Percentiles rank a stretch among this genome's conserved stretches.
These are phyloP conservation scores for Fusarium transvaalense DNA, from an alignment of 2,329 filamentous ascomycete species.

Conservation along the genomic window DNA sequence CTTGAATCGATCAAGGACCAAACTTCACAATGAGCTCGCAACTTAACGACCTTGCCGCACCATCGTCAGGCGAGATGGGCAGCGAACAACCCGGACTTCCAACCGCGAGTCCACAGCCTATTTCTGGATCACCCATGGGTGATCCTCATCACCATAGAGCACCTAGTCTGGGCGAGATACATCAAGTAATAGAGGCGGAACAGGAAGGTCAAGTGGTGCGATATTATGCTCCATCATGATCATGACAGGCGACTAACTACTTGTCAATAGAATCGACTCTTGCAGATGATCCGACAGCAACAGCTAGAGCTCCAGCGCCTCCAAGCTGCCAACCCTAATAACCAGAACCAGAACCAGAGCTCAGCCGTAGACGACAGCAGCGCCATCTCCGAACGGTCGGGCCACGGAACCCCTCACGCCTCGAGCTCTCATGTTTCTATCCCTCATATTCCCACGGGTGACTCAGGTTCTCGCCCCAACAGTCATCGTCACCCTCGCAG, in stretches of 20 bases:
- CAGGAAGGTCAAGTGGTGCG: constrained; percentile 81
- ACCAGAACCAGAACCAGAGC: constrained; percentile 48
- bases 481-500: constrained; percentile 64
- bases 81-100: constrained; percentile 55
- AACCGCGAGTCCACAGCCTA: constrained; percentile 59
- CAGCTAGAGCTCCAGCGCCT: constrained; percentile 77
- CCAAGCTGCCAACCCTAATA: constrained; percentile 59
- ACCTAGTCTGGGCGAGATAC: constrained; percentile 80
- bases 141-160: constrained; percentile 75
- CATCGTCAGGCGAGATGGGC: constrained; percentile 77
- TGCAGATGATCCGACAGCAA: constrained; percentile 81
- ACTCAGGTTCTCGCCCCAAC: constrained; percentile 66
- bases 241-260: constrained; percentile 22
- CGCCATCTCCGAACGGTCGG: constrained; percentile 63
- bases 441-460: constrained; percentile 52
- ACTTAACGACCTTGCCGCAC: constrained; percentile 76
- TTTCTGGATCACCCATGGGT: constrained; percentile 61
- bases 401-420: constrained; percentile 53
- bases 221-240: constrained; percentile 20
- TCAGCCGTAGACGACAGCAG: constrained; percentile 59
- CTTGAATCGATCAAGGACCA: constrained; percentile 68
- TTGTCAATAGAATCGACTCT: constrained; percentile 73
- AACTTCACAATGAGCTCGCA: constrained; percentile 79
- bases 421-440: constrained; percentile 52
- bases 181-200: constrained; percentile 83